Base-by-base conservation (phyloP, 331 rosid species). In the Cucumis variabilis region DNA sequence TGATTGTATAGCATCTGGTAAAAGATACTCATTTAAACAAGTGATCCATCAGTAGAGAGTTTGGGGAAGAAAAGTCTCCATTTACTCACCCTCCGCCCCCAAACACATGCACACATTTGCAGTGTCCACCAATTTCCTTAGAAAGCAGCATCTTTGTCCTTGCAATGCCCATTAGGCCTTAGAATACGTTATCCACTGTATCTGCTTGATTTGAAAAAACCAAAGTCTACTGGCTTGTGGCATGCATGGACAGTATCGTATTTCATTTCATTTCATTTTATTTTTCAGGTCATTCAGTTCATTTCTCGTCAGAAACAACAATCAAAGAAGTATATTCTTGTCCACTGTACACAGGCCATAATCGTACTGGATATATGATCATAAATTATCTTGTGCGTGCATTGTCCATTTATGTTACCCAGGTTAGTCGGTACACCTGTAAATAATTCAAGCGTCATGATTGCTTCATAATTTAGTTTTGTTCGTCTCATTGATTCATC, bases 281-380 rank as follows among this genome's bases (percentile, higher is more conserved):
- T 63, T 63, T 21, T 23, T 20, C 68, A 68, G 98, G 98, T 93
- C 88, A 88, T 81, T 17, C 99, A 94, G 88, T 96, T 95, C 87
- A 87, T 94, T 21, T 90, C 86, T 62, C 95, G 94, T 86, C 99
- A 96, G 89, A 95, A 94, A 89, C 99, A 94, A 89, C 99, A 92
- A 87, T 88, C 98, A 2, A 96, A 93, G 92, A 96, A 94, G 91
- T 93, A 88, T 89, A 93, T 95, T 86, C 98, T 96, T 83, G 99
- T 96, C 90, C 99, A 96, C 82, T 96, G 99, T 91, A 96, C 99
- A 12, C 98, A 96, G 98, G 99, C 85, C 98, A 95, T 91, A 96
- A 96, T 94, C 99, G 98, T 48, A 96, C 99, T 81, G 98, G 99
- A 89, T 96, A 93, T 87, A 96, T 96, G 99, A 92, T 96, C 84